Evolutionary conservation across 768 basidiomycete genomes (phyloP), one percentile per base, ranked within the genome.

Genomic region (Pilatotrama ljubarskyi): DNA sequence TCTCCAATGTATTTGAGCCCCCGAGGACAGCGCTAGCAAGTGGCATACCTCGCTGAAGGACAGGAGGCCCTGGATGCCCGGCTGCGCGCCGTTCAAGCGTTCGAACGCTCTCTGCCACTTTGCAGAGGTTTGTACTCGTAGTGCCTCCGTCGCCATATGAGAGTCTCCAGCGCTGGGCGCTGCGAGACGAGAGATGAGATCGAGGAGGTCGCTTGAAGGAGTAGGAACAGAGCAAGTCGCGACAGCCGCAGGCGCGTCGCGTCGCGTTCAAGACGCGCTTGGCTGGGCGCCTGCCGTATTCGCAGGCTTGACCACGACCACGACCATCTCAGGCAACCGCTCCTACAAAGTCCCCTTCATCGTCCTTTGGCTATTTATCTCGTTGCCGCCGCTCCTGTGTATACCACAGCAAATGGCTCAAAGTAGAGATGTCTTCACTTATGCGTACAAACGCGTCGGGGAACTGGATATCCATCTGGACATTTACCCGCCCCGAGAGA

Each of bases 21-120:
- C 13, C 15, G 25, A 13, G 29, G 17, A 15, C 10, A 17, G 51
- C 55, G 50, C 17, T 5, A 8, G 32, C 9, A 24, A n/a, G 36
- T 59, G 55, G 64, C 58, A 40, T 58, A 86, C 88, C 73, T 85
- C 79, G 63, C 85, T 87, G 69, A 87, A 88, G 7, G 75, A 73
- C 70, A 90, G 40, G 13, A 74, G 59, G 1, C 73, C 73, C 25
- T 63, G 40, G 41, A 73, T 72, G 1, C 73, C 73, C 9, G 69
- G 68, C 50, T 72, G 61, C 5, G 57, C 64, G 3, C 71, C 62
- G 54, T 74, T 74, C 17, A 74, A 64, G 8, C 66, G 62, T 9
- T 60, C 48, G 49, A 74, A 74, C 1, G 72, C 62, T n/a, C 50
- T 51, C 50, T 71, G 63, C 73, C 73, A 74, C 47, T 70, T 69